These are phyloP conservation scores for Boletus insuetus DNA, from an alignment of 768 basidiomycete genomes.

Conservation along the genomic window DNA sequence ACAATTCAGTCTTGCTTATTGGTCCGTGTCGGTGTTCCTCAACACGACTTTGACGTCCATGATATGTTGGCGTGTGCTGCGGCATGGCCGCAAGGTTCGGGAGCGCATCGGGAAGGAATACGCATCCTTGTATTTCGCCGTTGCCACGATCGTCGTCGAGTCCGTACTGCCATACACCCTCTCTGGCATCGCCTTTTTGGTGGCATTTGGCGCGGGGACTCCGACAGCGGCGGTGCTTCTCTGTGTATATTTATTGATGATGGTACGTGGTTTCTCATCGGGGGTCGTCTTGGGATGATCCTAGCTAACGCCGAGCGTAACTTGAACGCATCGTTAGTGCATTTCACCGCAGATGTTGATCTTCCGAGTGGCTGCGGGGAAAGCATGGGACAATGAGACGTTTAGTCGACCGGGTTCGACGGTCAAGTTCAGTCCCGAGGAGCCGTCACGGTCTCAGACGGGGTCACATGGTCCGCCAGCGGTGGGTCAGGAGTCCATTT, in stretches of 20 bases:
- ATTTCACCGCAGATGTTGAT: slow-evolving; percentile 24
- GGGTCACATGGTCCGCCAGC: neutral
- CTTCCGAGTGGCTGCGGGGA: slow-evolving; percentile 18
- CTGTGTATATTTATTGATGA: slow-evolving; percentile 15
- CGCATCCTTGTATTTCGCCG: slow-evolving; percentile 11
- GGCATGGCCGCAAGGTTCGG: slow-evolving; percentile 2
- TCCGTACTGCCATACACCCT: slow-evolving; percentile 10
- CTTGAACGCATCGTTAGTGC: slow-evolving; percentile 12
- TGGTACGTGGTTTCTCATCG: slow-evolving; percentile 6
- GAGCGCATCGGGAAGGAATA: slow-evolving; percentile 2
- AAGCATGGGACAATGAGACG: slow-evolving; percentile 12
- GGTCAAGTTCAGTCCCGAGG: neutral
- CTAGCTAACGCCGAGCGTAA: neutral
- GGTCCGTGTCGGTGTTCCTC: neutral
- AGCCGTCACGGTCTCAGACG: neutral
- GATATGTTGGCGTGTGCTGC: slow-evolving; percentile 18
- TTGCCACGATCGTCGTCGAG: slow-evolving; percentile 13
- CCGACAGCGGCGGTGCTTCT: slow-evolving; percentile 5
- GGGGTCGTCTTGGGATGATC: neutral
- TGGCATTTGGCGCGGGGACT: slow-evolving; percentile 12
- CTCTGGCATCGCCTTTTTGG: slow-evolving; percentile 4
- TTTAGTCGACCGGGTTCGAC: neutral
- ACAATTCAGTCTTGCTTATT: slow-evolving; percentile 14
- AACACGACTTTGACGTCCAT: neutral
- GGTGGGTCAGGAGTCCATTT: neutral